phyloP scores from a whole-genome alignment of 345 rosid species.

The Hibiscus mutabilis region DNA sequence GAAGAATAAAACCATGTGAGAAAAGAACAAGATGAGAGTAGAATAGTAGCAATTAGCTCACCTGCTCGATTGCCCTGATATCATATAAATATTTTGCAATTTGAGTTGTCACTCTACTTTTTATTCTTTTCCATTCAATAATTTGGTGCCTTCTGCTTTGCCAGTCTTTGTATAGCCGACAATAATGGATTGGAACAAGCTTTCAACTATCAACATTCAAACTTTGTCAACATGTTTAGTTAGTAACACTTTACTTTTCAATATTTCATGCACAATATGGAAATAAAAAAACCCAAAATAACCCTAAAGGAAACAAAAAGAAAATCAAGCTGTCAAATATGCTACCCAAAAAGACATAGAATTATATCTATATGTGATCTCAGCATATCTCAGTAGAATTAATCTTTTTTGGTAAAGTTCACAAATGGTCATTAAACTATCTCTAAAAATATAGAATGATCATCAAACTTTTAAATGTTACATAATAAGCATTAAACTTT shows the following conservation, averaged over 20 bases:
- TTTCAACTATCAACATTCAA: neutral
- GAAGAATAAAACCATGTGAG: neutral
- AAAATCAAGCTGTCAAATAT: neutral
- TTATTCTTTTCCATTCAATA: neutral
- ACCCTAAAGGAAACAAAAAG: neutral
- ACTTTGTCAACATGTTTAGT: neutral
- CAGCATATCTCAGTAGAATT: neutral
- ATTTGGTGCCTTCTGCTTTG: neutral
- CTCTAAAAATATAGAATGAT: too few relatives aligned
- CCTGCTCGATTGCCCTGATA: neutral
- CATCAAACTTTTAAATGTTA: too few relatives aligned
- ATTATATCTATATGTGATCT: too few relatives aligned
- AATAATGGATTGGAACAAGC: neutral
- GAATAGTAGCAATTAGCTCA: neutral
- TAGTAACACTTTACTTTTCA: neutral
- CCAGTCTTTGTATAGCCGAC: neutral
- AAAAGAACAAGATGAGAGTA: neutral
- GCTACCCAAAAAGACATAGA: neutral
- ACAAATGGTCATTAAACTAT: too few relatives aligned
- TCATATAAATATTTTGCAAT: neutral
- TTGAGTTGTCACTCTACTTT: neutral
- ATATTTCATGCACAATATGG: neutral
- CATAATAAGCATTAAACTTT: too few relatives aligned
- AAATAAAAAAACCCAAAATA: too few relatives aligned
- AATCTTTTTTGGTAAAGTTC: too few relatives aligned